Evolutionary conservation across 2,329 filamentous ascomycete genomes (phyloP).

Genomic region (Rutstroemia sp.): DNA sequence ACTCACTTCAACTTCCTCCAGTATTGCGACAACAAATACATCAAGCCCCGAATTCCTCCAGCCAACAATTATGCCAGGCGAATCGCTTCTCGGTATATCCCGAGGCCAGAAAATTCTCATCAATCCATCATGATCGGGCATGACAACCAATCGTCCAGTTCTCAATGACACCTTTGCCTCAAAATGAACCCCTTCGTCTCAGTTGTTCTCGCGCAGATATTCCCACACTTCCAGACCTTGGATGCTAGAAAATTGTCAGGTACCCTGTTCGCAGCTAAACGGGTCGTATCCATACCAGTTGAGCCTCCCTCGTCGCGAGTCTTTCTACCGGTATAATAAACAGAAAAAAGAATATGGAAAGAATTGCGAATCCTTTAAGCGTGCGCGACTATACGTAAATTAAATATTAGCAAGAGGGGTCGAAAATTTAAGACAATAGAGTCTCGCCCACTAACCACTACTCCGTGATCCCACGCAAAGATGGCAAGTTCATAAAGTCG

Average conservation of each 20-base stretch:
- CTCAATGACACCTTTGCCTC: conserved; percentile 28
- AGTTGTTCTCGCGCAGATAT: conserved; percentile 95
- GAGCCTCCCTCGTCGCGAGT: conserved; percentile 72
- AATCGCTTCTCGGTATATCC: conserved; percentile 64
- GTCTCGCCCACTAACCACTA: conserved; percentile 59
- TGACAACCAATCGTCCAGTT: conserved; percentile 38
- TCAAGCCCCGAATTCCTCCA: conserved; percentile 92
- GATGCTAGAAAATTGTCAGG: conserved; percentile 54
- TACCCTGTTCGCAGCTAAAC: conserved; percentile 12
- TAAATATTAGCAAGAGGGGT: conserved; percentile 9
- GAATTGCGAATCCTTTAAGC: conserved; percentile 73
- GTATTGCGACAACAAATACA: conserved; percentile 79
- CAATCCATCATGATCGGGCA: conserved; percentile 74
- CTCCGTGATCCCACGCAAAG: conserved; percentile 98
- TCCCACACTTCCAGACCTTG: conserved; percentile 66
- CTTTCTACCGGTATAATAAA: conserved; percentile 78
- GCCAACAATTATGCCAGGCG: conserved; percentile 82
- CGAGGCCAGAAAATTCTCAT: conserved; percentile 99
- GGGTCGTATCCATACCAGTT: conserved; percentile 53
- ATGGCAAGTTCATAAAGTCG: conserved; percentile 93
- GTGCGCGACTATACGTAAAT: conserved; percentile 60
- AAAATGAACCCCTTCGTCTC: conserved; percentile 90
- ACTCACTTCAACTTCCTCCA: conserved; percentile 84
- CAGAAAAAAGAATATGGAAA: conserved; percentile 78
- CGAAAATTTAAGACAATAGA: too few species aligned